Evolutionary conservation across 495 filamentous ascomycete species (phyloP).

Genomic region (Hypoxylon fragiforme): DNA sequence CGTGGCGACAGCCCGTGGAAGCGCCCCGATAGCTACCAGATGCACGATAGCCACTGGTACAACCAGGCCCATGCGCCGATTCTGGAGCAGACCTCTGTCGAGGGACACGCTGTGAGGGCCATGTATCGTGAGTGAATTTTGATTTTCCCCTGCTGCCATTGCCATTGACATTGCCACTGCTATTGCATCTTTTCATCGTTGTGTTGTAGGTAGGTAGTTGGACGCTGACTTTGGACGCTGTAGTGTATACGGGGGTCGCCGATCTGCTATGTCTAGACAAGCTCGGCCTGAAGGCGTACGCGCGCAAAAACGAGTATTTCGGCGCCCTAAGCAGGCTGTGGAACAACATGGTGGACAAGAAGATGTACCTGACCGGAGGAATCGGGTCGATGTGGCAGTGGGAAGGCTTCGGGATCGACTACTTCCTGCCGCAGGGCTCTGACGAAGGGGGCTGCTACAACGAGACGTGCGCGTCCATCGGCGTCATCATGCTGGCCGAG

Average conservation of each 20-base stretch:
- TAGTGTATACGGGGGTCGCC: constrained; percentile 43
- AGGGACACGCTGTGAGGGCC: constrained; percentile 63
- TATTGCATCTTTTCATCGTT: constrained; percentile 33
- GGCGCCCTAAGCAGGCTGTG: constrained; percentile 52
- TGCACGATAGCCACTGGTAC: constrained; percentile 49
- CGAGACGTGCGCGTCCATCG: constrained; percentile 64
- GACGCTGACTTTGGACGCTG: constrained; percentile 5
- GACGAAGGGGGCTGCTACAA: constrained; percentile 65
- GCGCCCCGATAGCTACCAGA: constrained; percentile 48
- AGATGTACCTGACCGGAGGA: constrained; percentile 64
- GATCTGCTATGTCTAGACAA: constrained; percentile 43
- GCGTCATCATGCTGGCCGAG: constrained; percentile 63
- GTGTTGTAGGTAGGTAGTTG: background rate
- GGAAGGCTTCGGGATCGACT: constrained; percentile 64
- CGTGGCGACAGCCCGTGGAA: constrained; percentile 55
- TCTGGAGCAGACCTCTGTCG: constrained; percentile 56
- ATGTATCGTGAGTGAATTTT: constrained; percentile 50
- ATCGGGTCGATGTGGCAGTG: constrained; percentile 63
- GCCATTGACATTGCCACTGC: background rate
- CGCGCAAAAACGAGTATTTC: constrained; percentile 33
- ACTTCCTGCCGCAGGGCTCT: constrained; percentile 58
- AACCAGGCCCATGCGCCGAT: constrained; percentile 59
- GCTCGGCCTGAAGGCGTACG: constrained; percentile 32
- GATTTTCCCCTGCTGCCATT: too few relatives aligned
- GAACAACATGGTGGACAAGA: constrained; percentile 61